Conservation (phyloP, 2,329 filamentous ascomycete species). For the Aspergillus novoparasiticus region DNA sequence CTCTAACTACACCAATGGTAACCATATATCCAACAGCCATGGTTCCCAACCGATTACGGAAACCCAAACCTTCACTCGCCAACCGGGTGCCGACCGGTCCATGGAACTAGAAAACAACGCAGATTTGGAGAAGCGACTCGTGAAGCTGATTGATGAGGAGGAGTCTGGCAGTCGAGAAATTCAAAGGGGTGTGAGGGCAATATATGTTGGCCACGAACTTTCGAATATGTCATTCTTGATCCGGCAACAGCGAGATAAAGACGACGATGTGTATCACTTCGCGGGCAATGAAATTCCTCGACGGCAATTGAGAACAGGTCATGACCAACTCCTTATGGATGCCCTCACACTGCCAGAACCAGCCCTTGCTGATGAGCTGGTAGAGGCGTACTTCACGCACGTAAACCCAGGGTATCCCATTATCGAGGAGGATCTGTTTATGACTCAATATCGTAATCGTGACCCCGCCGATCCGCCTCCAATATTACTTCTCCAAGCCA, state of each 20-base stretch:
- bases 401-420: constrained; percentile 57
- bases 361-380: constrained; percentile 51
- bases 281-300: constrained; percentile 47
- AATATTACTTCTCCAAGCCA: constrained; percentile 53
- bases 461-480: constrained; percentile 50
- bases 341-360: constrained; percentile 54
- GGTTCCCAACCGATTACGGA: constrained; percentile 20
- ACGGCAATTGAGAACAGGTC: constrained; percentile 45
- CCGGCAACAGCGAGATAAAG: constrained; percentile 50
- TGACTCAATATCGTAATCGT: constrained; percentile 52
- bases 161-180: constrained; percentile 51
- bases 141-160: constrained; percentile 55
- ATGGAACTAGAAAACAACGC: constrained; percentile 43
- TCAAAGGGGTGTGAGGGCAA: constrained; percentile 51
- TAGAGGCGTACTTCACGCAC: constrained; percentile 54
- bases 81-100: constrained; percentile 29
- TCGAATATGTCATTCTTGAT: constrained; percentile 60
- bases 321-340: constrained; percentile 50
- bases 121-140: constrained; percentile 51
- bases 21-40: constrained; percentile 18
- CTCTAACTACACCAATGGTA: constrained; percentile 5
- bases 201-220: constrained; percentile 59
- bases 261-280: constrained; percentile 48
- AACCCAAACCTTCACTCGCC: constrained; percentile 28
- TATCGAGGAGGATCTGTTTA: constrained; percentile 55